Percentiles rank a stretch among this genome's conserved stretches.
Evolutionary conservation across 2,329 filamentous ascomycete species (phyloP).

Genomic region (Calonectria ilicicola): DNA sequence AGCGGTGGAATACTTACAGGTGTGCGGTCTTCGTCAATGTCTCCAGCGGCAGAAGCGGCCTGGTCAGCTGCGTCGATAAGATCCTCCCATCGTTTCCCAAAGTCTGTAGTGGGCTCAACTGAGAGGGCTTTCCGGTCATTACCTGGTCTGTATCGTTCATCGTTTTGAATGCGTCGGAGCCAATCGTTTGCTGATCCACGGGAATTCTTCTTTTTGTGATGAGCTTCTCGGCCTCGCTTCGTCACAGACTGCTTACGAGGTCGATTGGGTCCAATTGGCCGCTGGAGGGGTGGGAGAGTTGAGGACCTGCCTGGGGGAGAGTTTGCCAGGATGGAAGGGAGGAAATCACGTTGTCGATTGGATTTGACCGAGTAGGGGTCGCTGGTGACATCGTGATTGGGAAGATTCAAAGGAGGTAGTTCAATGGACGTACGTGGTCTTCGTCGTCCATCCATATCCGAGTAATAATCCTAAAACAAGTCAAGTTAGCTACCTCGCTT

Average conservation of each 20-base stretch:
- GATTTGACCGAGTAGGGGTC: slow-evolving; percentile 76
- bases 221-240: slow-evolving; percentile 79
- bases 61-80: slow-evolving; percentile 86
- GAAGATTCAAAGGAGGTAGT: slow-evolving; percentile 75
- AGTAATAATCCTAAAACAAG: slow-evolving; percentile 70
- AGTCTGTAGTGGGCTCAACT: slow-evolving; percentile 83
- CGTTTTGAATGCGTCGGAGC: slow-evolving; percentile 68
- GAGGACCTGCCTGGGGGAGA: slow-evolving; percentile 90
- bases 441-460: slow-evolving; percentile 75
- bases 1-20: slow-evolving; percentile 65
- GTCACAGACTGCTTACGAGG: slow-evolving; percentile 89
- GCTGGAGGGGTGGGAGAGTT: slow-evolving; percentile 85
- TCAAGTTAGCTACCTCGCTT: slow-evolving; percentile 31
- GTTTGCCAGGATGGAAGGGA: slow-evolving; percentile 84
- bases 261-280: slow-evolving; percentile 76
- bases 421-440: slow-evolving; percentile 77
- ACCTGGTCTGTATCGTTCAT: slow-evolving; percentile 72
- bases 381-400: slow-evolving; percentile 74
- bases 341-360: slow-evolving; percentile 75
- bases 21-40: slow-evolving; percentile 89
- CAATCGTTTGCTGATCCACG: slow-evolving; percentile 76
- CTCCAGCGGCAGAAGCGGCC: slow-evolving; percentile 88
- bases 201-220: slow-evolving; percentile 85
- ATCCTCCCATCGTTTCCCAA: slow-evolving; percentile 95
- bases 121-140: slow-evolving; percentile 87